Evolutionary conservation across 345 rosid species (phyloP).

Genomic region (Eucalyptus shirleyi): DNA sequence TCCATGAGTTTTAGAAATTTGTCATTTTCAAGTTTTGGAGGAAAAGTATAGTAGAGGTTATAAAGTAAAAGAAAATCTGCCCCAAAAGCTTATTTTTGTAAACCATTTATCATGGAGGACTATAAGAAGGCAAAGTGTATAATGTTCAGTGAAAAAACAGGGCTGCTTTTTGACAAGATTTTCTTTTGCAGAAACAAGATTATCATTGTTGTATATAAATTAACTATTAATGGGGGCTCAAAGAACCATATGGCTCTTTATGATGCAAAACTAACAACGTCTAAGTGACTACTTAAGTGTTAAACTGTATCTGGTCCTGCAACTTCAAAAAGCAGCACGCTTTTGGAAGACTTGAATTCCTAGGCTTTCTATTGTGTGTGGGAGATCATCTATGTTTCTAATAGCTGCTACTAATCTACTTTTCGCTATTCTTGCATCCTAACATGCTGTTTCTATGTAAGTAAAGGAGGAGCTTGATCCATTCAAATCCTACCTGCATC

Average conservation of each 20-base stretch:
- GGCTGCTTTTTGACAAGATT: not conserved
- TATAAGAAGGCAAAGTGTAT: not conserved
- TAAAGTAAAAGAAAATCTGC: not conserved
- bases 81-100: not conserved
- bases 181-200: not conserved
- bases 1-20: not conserved
- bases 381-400: not conserved
- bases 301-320: not conserved
- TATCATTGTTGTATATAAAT: not conserved
- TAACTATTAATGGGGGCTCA: not conserved
- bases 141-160: not conserved
- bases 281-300: not conserved
- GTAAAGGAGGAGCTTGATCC: constrained; percentile 61
- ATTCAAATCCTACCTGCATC: constrained; percentile 63
- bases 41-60: not conserved
- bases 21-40: not conserved
- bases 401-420: not conserved
- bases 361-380: not conserved
- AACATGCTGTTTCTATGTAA: not conserved
- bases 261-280: not conserved
- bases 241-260: not conserved
- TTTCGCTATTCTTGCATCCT: not conserved
- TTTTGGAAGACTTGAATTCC: not conserved
- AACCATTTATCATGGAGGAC: not conserved
- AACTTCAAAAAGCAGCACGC: not conserved